These are phyloP conservation scores for Kwoniella bestiolae DNA, from an alignment of 768 basidiomycete genomes.

Conservation along the genomic window DNA sequence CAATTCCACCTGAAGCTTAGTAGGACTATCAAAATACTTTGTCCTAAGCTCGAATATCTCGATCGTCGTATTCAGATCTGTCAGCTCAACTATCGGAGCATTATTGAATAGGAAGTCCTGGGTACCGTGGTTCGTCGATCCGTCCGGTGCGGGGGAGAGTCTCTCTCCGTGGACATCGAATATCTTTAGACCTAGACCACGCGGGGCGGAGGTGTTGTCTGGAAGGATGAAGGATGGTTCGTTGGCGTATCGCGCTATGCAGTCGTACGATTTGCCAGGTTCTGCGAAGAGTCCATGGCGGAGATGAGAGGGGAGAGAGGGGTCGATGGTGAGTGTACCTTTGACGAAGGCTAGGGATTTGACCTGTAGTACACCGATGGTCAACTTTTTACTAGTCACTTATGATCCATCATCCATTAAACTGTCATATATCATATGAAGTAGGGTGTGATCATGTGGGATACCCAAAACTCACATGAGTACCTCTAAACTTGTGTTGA, in stretches of 20 bases:
- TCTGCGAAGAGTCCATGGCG: conserved; percentile 31
- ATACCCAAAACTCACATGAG: conserved; percentile 16
- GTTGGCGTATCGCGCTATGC: conserved; percentile 34
- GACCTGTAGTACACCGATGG: conserved; percentile 5
- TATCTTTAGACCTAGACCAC: conserved; percentile 33
- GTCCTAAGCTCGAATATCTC: conserved; percentile 36
- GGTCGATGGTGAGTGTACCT: conserved; percentile 24
- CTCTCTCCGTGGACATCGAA: conserved; percentile 29
- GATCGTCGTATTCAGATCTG: conserved; percentile 36
- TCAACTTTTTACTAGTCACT: not conserved
- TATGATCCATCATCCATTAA: not conserved
- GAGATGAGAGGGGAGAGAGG: conserved; percentile 26
- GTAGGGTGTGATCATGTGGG: not conserved
- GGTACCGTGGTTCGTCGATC: conserved; percentile 9
- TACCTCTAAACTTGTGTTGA: conserved; percentile 34
- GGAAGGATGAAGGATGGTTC: conserved; percentile 39
- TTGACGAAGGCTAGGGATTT: conserved; percentile 38
- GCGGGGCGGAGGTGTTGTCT: conserved; percentile 26
- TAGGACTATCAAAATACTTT: conserved; percentile 36
- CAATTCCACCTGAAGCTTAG: conserved; percentile 23
- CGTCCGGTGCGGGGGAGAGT: conserved; percentile 27
- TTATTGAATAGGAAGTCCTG: conserved; percentile 41
- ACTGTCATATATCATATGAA: not conserved
- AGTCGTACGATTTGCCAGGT: conserved; percentile 12
- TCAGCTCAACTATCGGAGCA: conserved; percentile 36